Evolutionary conservation across 257 asterid genomes (phyloP).

Genomic region (Ehretia macrophylla): DNA sequence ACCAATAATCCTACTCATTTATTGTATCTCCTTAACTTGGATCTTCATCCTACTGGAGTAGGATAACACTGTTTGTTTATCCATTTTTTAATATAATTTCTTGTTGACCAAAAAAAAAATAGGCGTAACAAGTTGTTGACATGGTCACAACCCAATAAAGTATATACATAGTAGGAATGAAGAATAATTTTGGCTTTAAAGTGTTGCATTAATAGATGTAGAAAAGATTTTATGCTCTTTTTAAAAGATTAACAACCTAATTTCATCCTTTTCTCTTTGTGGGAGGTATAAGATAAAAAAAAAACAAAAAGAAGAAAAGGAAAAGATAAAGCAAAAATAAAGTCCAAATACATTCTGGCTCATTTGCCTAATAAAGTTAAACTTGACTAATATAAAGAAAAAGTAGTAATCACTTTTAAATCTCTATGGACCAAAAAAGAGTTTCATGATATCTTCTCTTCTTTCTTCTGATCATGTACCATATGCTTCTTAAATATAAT

Average conservation of each 20-base stretch:
- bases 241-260: background rate
- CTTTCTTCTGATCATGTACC: background rate
- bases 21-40: too few relatives aligned
- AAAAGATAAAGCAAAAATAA: background rate
- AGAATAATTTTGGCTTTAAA: background rate
- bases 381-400: background rate
- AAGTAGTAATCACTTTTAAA: background rate
- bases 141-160: background rate
- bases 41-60: too few relatives aligned
- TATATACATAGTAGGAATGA: background rate
- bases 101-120: too few relatives aligned
- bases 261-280: background rate
- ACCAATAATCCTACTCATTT: too few relatives aligned
- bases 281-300: background rate
- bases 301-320: background rate
- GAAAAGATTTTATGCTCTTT: background rate
- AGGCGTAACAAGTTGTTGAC: background rate
- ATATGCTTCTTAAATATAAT: conserved; percentile 17
- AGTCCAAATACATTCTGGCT: background rate
- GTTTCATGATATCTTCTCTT: background rate
- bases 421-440: background rate
- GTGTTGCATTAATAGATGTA: background rate
- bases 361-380: background rate
- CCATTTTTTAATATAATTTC: too few relatives aligned
- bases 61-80: too few relatives aligned